phyloP scores from a whole-genome alignment of 495 filamentous ascomycete genomes.

The Podospora australis region DNA sequence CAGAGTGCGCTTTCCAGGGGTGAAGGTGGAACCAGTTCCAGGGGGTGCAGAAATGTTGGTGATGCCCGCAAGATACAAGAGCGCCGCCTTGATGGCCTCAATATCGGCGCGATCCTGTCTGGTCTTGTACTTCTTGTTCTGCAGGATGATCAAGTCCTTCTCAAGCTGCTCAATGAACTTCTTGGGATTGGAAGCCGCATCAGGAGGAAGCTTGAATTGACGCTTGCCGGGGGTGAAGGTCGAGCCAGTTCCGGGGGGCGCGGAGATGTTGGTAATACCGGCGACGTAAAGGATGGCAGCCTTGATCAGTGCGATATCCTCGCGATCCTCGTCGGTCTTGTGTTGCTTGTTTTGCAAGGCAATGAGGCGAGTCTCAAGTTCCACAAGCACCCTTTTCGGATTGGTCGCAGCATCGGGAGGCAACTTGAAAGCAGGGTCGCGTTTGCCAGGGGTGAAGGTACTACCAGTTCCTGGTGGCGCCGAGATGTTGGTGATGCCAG shows the following conservation, averaged over 20 bases:
- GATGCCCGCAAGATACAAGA: slow-evolving; percentile 22
- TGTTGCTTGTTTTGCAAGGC: slow-evolving; percentile 25
- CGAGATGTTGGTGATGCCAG: slow-evolving; percentile 18
- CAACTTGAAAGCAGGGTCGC: slow-evolving; percentile 8
- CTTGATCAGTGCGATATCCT: slow-evolving; percentile 22
- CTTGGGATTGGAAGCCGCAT: slow-evolving; percentile 19
- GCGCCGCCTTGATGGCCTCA: slow-evolving; percentile 18
- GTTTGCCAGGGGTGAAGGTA: slow-evolving; percentile 25
- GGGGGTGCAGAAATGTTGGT: slow-evolving; percentile 20
- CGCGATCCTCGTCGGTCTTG: slow-evolving; percentile 20
- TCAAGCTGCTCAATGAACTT: slow-evolving; percentile 22
- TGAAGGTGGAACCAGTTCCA: slow-evolving; percentile 20
- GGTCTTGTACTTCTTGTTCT: slow-evolving; percentile 27
- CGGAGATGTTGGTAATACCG: slow-evolving; percentile 18
- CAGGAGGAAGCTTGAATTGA: slow-evolving; percentile 14
- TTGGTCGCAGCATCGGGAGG: slow-evolving; percentile 16
- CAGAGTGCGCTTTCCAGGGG: slow-evolving; percentile 20
- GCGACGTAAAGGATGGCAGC: slow-evolving; percentile 20
- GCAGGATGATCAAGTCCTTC: slow-evolving; percentile 17
- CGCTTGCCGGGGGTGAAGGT: slow-evolving; percentile 26
- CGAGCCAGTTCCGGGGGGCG: slow-evolving; percentile 20
- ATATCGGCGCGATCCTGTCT: slow-evolving; percentile 19
- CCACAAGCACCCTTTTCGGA: slow-evolving; percentile 21
- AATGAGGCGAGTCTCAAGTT: slow-evolving; percentile 18
- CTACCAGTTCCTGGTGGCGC: slow-evolving; percentile 20